Evolutionary conservation across 768 basidiomycete genomes (phyloP).

Genomic region (Termitomyces sp.): DNA sequence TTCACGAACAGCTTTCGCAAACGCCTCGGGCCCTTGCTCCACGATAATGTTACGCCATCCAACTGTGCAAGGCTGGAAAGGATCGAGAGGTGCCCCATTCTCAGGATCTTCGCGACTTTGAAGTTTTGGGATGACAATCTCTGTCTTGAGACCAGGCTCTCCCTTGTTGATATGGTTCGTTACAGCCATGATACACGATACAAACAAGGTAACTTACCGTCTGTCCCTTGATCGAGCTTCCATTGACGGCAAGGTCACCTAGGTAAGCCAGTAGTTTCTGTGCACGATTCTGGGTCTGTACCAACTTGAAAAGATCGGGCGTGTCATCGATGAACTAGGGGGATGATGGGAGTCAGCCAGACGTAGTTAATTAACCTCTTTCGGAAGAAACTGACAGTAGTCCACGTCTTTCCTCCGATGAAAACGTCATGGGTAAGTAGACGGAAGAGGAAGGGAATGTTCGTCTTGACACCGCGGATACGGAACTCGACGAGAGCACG

Average conservation of each 20-base stretch:
- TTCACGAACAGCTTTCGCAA: conserved; percentile 94
- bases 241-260: conserved; percentile 96
- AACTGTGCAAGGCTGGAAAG: conserved; percentile 71
- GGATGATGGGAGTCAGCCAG: neutral
- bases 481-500: conserved; percentile 99
- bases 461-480: conserved; percentile 99
- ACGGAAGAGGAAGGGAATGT: conserved; percentile 99
- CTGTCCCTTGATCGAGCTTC: conserved; percentile 97
- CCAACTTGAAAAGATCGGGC: conserved; percentile 98
- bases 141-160: conserved; percentile 90
- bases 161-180: conserved; percentile 38
- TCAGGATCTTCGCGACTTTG: conserved; percentile 69
- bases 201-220: conserved; percentile 27
- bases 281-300: conserved; percentile 96
- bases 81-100: conserved; percentile 69
- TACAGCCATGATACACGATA: neutral
- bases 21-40: conserved; percentile 95
- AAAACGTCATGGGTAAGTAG: conserved; percentile 95
- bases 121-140: conserved; percentile 78
- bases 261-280: conserved; percentile 96
- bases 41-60: conserved; percentile 99
- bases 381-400: conserved; percentile 43
- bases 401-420: conserved; percentile 97
- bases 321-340: conserved; percentile 98
- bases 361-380: neutral